Evolutionary conservation across 148 eudicot genomes (phyloP), one percentile per base, ranked within the genome.

Genomic region (Cornus kousa): DNA sequence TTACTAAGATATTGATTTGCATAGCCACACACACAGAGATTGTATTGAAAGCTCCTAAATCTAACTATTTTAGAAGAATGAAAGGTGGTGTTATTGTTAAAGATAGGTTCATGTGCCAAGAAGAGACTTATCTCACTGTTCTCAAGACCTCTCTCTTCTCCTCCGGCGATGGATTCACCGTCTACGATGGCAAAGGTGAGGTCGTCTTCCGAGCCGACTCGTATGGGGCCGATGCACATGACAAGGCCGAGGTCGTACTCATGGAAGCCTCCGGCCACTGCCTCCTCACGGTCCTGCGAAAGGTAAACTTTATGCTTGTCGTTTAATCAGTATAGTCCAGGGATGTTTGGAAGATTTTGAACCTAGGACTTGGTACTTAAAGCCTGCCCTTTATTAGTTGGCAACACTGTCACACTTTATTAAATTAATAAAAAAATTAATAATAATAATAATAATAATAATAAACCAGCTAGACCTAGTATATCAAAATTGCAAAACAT

Each of bases 281-380:
- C 85, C 92, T 92, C 82, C 91, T 94, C 78, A 94, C 98, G 53
- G 97, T 93, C 59, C 94, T 97, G 48, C 97, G 98, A 17, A 94
- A 93, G 94, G 98, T 94, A 87, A 55, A 6, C 6, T 1, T 17
- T 14, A 9, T 23, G 19, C 19, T 48, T 13, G 0, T 43, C 0
- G n/a, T 33, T 20, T 16, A 10, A 17, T 60, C 65, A 16, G 28
- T 28, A 0, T 28, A 28, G 1, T 28, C 28, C n/a, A n/a, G n/a
- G n/a, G n/a, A n/a, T n/a, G n/a, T n/a, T n/a, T n/a, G n/a, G n/a
- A n/a, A n/a, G n/a, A n/a, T n/a, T n/a, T n/a, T n/a, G n/a, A n/a
- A n/a, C n/a, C n/a, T n/a, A n/a, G n/a, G n/a, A n/a, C n/a, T n/a
- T n/a, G n/a, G n/a, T n/a, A n/a, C n/a, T n/a, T n/a, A n/a, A n/a